phyloP scores from a whole-genome alignment of 2,329 filamentous ascomycete species.

The Lasiodiplodia citricola region DNA sequence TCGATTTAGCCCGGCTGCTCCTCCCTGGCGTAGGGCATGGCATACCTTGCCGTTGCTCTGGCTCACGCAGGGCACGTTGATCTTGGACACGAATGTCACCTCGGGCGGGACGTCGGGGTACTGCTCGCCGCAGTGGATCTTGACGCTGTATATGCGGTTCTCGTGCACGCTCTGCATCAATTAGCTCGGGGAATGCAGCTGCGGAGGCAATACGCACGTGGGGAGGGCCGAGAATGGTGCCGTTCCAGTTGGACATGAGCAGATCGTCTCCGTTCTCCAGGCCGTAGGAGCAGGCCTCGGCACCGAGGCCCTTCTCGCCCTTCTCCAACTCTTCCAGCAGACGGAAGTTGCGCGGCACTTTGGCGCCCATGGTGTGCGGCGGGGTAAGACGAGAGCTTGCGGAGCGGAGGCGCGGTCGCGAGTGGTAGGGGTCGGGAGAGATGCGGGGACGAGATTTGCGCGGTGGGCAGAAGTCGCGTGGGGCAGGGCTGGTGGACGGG shows the following conservation, averaged over 20 bases:
- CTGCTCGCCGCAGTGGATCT: conserved; percentile 88
- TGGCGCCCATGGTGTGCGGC: conserved; percentile 61
- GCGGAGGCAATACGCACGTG: conserved; percentile 69
- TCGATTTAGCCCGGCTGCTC: not conserved
- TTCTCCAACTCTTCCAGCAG: conserved; percentile 98
- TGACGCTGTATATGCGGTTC: conserved; percentile 98
- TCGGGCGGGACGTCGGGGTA: conserved; percentile 90
- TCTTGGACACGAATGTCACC: conserved; percentile 89
- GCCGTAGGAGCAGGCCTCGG: conserved; percentile 98
- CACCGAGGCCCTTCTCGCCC: conserved; percentile 95
- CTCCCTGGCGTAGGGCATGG: conserved; percentile 2
- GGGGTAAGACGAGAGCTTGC: not conserved
- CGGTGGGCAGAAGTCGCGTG: not conserved
- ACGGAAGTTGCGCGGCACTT: conserved; percentile 94
- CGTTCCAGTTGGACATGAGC: conserved; percentile 98
- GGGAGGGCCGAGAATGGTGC: conserved; percentile 94
- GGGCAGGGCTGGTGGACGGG: not conserved
- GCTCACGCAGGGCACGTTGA: conserved; percentile 96
- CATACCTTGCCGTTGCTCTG: conserved; percentile 73
- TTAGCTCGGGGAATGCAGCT: conserved; percentile 22
- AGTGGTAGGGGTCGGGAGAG: not conserved
- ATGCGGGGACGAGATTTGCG: not conserved
- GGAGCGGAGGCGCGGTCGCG: not conserved
- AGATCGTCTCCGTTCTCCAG: conserved; percentile 93
- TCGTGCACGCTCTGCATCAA: conserved; percentile 81